Conservation (phyloP, 345 rosid species). For the Dipteronia dyeriana region DNA sequence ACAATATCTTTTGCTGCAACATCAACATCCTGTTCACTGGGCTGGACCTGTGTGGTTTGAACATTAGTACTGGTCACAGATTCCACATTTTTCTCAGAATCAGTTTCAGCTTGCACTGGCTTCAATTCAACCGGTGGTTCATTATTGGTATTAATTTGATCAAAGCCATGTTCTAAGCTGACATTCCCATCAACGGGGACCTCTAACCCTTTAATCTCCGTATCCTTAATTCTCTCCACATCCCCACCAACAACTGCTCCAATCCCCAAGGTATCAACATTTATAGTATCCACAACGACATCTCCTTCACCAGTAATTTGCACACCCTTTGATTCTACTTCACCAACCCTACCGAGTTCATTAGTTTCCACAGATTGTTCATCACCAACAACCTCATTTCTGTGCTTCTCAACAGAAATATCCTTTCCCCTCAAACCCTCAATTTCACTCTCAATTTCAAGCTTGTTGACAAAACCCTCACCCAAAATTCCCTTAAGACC, state of each 20-base stretch:
- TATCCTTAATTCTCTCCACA: conserved; percentile 31
- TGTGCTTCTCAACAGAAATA: conserved; percentile 18
- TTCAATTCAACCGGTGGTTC: conserved; percentile 27
- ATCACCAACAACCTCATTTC: conserved; percentile 22
- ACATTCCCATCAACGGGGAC: conserved; percentile 25
- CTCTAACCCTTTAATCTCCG: conserved; percentile 33
- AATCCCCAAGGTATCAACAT: conserved; percentile 24
- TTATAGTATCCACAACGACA: conserved; percentile 35
- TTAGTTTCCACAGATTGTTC: conserved; percentile 6
- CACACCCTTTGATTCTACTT: conserved; percentile 31
- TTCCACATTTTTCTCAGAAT: conserved; percentile 24
- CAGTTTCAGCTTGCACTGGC: conserved; percentile 9
- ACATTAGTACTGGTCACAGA: conserved; percentile 20
- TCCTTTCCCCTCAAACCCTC: conserved; percentile 13
- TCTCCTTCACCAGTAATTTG: conserved; percentile 38
- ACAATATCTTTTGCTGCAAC: conserved; percentile 16
- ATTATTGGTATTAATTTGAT: conserved; percentile 32
- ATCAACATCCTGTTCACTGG: conserved; percentile 23
- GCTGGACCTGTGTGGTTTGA: conserved; percentile 23
- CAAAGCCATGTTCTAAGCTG: conserved; percentile 51
- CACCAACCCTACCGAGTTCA: conserved; percentile 22
- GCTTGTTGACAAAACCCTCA: conserved; percentile 22
- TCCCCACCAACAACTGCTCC: conserved; percentile 42
- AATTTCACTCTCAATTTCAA: conserved; percentile 26
- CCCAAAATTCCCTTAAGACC: conserved; percentile 25